These are phyloP conservation scores for Cladosporium colombiae DNA, from an alignment of 2,329 filamentous ascomycete species.

Conservation along the genomic window DNA sequence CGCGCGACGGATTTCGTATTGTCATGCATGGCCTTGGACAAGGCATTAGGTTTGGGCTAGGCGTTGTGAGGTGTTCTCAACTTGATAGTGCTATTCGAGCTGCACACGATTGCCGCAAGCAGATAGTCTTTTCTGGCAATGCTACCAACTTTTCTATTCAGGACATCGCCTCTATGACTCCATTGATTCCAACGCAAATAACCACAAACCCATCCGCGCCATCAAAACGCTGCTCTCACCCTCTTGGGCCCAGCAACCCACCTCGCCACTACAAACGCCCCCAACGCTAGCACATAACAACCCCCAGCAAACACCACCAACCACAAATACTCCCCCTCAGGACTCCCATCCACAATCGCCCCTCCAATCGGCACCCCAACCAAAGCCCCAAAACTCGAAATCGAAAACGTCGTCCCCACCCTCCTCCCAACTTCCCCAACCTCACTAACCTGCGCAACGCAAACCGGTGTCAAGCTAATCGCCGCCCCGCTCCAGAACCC, in stretches of 20 bases:
- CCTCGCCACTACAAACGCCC: conserved; percentile 1
- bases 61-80: background rate
- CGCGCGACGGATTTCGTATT: conserved; percentile 10
- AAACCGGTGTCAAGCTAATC: conserved; percentile 43
- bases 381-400: conserved; percentile 4
- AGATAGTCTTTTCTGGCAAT: conserved; percentile 4
- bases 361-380: conserved; percentile 12
- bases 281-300: background rate
- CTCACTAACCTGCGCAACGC: conserved; percentile 49
- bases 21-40: conserved; percentile 12
- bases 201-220: background rate
- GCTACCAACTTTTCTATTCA: background rate
- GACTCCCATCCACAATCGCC: conserved; percentile 6
- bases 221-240: background rate
- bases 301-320: background rate
- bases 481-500: conserved; percentile 43
- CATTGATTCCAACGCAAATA: background rate
- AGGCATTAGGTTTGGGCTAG: conserved; percentile 9
- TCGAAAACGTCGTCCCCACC: conserved; percentile 4
- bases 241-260: background rate
- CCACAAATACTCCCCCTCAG: background rate
- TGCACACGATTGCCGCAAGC: background rate
- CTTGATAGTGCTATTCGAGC: conserved; percentile 2
- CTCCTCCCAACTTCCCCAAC: conserved; percentile 43
- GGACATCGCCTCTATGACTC: background rate